A percentile compares a stretch with the other conserved stretches of the same genome.
Evolutionary conservation across 1,284 basidiomycete genomes (phyloP).

Genomic region (Apiotrichum montevideense): DNA sequence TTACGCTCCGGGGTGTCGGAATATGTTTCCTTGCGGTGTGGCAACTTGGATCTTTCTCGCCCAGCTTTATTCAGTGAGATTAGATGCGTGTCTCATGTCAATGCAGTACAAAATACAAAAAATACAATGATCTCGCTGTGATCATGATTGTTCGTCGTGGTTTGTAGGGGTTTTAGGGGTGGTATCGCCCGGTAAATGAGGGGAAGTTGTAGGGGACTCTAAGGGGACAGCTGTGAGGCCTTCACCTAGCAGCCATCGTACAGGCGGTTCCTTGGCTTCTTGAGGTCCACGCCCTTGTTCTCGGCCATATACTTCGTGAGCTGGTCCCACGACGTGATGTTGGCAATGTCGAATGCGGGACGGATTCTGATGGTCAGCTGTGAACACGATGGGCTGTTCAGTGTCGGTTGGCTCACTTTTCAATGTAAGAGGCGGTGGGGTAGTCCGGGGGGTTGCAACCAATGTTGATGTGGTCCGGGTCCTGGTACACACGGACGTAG

Average conservation of each 20-base stretch:
- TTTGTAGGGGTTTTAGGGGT: too few relatives aligned
- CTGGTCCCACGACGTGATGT: conserved; percentile 41
- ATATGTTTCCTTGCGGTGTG: too few relatives aligned
- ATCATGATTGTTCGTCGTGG: too few relatives aligned
- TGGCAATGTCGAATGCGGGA: conserved; percentile 40
- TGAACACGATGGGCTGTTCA: conserved; percentile 1
- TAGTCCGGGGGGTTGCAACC: conserved; percentile 43
- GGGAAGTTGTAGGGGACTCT: too few relatives aligned
- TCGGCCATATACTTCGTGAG: background rate
- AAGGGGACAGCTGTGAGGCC: too few relatives aligned
- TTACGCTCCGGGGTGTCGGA: too few relatives aligned
- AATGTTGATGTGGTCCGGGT: conserved; percentile 38
- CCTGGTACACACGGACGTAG: conserved; percentile 51
- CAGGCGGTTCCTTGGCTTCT: conserved; percentile 30
- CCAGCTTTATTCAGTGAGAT: too few relatives aligned
- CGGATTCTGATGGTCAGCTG: conserved; percentile 14
- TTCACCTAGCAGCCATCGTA: conserved; percentile 24
- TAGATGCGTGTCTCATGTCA: too few relatives aligned
- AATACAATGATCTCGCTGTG: too few relatives aligned
- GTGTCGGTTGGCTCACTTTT: conserved; percentile 16
- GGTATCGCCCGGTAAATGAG: too few relatives aligned
- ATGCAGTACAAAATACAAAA: too few relatives aligned
- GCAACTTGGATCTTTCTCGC: too few relatives aligned
- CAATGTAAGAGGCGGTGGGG: conserved; percentile 44
- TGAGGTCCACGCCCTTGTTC: background rate